Conservation (phyloP, 73 alveolate species). For the Stentor roeselii region DNA sequence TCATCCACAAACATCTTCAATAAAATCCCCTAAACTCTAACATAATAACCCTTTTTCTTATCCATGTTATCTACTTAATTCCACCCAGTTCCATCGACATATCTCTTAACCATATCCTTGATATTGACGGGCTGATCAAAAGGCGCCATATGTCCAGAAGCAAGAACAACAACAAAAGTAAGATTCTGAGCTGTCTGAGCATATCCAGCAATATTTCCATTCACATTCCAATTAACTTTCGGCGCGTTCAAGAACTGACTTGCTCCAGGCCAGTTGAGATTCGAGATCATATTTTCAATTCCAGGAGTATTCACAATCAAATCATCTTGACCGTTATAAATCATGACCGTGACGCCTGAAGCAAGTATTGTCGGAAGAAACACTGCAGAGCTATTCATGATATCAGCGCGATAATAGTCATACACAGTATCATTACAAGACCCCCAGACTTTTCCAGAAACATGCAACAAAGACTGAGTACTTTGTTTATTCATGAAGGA, state of each 20-base stretch:
- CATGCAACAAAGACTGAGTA: constrained; percentile 43
- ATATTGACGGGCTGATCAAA: constrained; percentile 73
- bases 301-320: constrained; percentile 64
- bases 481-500: constrained; percentile 28
- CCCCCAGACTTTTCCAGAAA: constrained; percentile 45
- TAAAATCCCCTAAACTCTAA: no score
- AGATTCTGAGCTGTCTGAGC: neutral
- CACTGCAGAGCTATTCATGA: constrained; percentile 48
- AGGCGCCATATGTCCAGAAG: constrained; percentile 91
- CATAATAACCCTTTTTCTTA: no score
- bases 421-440: constrained; percentile 51
- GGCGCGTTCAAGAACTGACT: constrained; percentile 35
- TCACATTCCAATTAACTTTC: constrained; percentile 36
- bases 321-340: constrained; percentile 61
- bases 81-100: constrained; percentile 37
- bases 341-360: constrained; percentile 35
- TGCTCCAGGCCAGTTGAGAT: constrained; percentile 44
- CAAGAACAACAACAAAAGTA: constrained; percentile 34
- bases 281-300: constrained; percentile 51
- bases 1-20: no score
- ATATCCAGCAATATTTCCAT: constrained; percentile 7
- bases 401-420: constrained; percentile 50
- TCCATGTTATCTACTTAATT: no score
- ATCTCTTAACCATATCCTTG: constrained; percentile 48
- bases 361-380: constrained; percentile 38